Evolutionary conservation across 176 grass and related monocot species (phyloP).

Genomic region (Oryza meridionalis): DNA sequence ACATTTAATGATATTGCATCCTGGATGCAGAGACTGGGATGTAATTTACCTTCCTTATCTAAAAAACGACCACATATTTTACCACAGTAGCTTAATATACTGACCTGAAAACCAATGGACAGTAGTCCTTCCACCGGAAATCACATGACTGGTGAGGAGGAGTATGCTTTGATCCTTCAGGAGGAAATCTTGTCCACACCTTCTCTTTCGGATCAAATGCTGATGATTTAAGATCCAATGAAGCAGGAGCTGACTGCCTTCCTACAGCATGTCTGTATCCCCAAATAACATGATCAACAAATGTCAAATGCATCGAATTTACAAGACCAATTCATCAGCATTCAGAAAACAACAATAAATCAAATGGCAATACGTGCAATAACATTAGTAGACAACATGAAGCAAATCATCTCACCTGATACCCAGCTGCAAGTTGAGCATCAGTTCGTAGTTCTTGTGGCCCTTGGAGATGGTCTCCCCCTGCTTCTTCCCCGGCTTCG

Average conservation of each 20-base stretch:
- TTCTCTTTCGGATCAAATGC: constrained; percentile 60
- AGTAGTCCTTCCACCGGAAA: constrained; percentile 69
- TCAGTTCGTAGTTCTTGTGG: constrained; percentile 73
- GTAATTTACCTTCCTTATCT: too few relatives aligned
- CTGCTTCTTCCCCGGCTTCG: constrained; percentile 37
- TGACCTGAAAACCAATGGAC: constrained; percentile 63
- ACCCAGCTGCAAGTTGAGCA: constrained; percentile 75
- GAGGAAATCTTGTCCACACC: constrained; percentile 59
- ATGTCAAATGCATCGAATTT: neutral
- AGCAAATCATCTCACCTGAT: constrained; percentile 41
- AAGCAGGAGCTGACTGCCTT: constrained; percentile 47
- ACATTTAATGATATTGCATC: neutral
- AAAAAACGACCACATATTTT: neutral
- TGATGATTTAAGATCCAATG: constrained; percentile 40
- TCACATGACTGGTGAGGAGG: constrained; percentile 48
- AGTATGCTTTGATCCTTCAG: constrained; percentile 48
- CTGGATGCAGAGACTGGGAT: too few relatives aligned
- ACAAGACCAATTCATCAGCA: neutral
- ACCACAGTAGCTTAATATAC: neutral
- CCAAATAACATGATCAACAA: constrained; percentile 11
- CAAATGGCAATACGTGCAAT: too few relatives aligned
- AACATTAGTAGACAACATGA: neutral
- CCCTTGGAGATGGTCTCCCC: constrained; percentile 65
- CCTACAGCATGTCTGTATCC: constrained; percentile 50
- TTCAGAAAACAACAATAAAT: neutral